Base-by-base conservation (phyloP, 768 basidiomycete genomes). In the Trametes coccinea region DNA sequence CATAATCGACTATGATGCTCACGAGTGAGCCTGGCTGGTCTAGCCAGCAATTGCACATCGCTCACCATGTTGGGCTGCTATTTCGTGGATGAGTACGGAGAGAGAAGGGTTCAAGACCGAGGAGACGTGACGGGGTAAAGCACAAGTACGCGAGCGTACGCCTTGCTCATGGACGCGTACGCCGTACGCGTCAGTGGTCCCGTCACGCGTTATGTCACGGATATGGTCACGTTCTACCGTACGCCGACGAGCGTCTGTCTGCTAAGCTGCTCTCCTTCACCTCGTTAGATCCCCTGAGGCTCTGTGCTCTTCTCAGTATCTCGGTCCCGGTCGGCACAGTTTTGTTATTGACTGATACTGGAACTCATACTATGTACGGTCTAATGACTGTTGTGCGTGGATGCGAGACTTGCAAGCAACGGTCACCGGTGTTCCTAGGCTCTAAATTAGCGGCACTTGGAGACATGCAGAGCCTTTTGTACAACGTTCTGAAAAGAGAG, bases 1-100 rank as follows among this genome's bases (percentile, higher is more conserved):
- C 91, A 96, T 90, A 69, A 90, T 87, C 72, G 92, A 94, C 92
- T 94, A 64, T 3, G 1, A 31, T 33, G 5, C 1, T 0, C 9
- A 4, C 16, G 51, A 34, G 17, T 2, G 10, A 53, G 2, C 31
- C 7, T 44, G 75, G 39, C 75, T 65, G 49, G 17, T 43, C 14
- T 4, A 22, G 27, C 6, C 27, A 34, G 17, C 2, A 6, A 14
- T 6, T 14, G 17, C 41, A 17, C 43, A 16, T 33, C 31, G 13
- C 66, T 52, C 31, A 70, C 71, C 71, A 72, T 71, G 69, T 53
- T 67, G 71, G 62, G 62, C 57, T 60, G 44, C 16, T 43, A 41
- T 33, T 44, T 3, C 2, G 22, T 5, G 13, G 9, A 3, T 27
- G 30, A n/a, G 13, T 9, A 13, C 13, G 29, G 22, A 9, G 31